Conservation (phyloP, 192 early-diverging fungal genomes). For the Backusella mclennaniae region DNA sequence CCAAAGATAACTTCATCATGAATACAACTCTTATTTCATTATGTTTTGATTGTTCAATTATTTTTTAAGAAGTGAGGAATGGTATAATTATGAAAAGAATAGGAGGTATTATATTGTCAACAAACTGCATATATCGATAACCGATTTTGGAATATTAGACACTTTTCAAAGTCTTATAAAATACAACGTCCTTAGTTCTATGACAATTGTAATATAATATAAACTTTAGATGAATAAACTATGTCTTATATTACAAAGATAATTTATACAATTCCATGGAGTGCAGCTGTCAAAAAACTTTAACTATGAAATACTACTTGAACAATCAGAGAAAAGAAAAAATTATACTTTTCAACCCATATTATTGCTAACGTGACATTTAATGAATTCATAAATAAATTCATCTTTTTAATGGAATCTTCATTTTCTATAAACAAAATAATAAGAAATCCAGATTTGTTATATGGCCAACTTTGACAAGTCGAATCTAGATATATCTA, state of each 20-base stretch:
- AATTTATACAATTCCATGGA: neutral
- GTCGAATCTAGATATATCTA: no score
- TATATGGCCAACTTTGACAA: no score
- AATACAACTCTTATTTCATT: neutral
- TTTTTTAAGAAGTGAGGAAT: no score
- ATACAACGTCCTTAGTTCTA: neutral
- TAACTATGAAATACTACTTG: neutral
- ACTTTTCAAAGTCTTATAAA: neutral
- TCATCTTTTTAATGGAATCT: neutral
- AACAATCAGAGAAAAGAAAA: neutral
- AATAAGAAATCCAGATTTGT: no score
- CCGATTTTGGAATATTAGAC: neutral
- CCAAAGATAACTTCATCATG: neutral
- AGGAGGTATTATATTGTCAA: neutral
- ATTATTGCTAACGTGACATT: neutral
- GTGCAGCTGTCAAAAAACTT: neutral
- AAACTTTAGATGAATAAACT: neutral
- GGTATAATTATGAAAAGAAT: neutral
- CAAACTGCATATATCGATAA: neutral
- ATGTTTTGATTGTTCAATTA: no score
- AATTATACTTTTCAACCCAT: neutral
- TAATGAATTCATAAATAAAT: neutral
- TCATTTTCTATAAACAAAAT: neutral
- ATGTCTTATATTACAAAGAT: neutral
- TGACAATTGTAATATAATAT: neutral